These are phyloP conservation scores for Fragaria ananassa DNA, from an alignment of 306 rosid genomes.

Conservation along the genomic window DNA sequence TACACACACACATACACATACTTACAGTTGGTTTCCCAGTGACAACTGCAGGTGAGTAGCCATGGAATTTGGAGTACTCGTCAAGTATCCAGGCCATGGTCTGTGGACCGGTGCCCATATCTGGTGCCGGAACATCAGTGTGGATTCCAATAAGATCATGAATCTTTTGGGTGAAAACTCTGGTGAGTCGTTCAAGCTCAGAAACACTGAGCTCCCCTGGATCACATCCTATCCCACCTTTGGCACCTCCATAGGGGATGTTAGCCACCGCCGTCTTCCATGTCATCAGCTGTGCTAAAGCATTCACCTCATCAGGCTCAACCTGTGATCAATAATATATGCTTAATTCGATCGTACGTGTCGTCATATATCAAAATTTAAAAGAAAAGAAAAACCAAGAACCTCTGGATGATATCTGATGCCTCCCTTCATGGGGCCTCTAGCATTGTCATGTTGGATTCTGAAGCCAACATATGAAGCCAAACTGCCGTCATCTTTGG, in stretches of 20 bases:
- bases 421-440: slow-evolving; percentile 99
- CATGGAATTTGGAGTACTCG: slow-evolving; percentile 95
- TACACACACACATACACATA: too few relatives aligned
- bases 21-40: slow-evolving; percentile 94
- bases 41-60: slow-evolving; percentile 89
- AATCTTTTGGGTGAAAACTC: slow-evolving; percentile 94
- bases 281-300: slow-evolving; percentile 94
- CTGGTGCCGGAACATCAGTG: slow-evolving; percentile 95
- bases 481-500: slow-evolving; percentile 81
- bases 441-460: slow-evolving; percentile 94
- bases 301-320: slow-evolving; percentile 99
- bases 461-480: slow-evolving; percentile 91
- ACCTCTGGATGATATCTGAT: slow-evolving; percentile 99
- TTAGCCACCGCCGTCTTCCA: slow-evolving; percentile 99
- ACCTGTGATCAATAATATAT: slow-evolving; percentile 33
- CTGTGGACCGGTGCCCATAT: slow-evolving; percentile 99
- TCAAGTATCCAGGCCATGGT: slow-evolving; percentile 99
- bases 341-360: too few relatives aligned
- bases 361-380: neutral
- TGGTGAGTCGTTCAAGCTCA: slow-evolving; percentile 82
- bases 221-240: slow-evolving; percentile 93
- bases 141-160: slow-evolving; percentile 84
- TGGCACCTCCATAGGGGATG: slow-evolving; percentile 95
- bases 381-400: neutral
- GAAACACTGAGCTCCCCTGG: slow-evolving; percentile 66